Percentiles rank a stretch among this genome's conserved stretches.
Evolutionary conservation across 2,329 filamentous ascomycete genomes (phyloP).

Genomic region (Diaporthe ilicicola): DNA sequence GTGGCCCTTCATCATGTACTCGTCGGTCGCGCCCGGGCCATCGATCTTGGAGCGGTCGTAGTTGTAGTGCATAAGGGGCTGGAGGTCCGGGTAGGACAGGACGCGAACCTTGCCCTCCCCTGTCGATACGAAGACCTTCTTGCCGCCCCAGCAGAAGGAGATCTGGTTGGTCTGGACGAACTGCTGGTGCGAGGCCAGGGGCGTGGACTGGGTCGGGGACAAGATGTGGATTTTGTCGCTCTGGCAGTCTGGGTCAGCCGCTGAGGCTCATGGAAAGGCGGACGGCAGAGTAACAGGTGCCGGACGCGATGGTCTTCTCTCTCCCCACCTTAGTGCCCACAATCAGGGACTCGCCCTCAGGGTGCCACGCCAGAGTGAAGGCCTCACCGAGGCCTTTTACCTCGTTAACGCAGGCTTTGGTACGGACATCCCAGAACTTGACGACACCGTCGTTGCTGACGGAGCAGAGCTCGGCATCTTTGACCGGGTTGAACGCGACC

Average conservation of each 20-base stretch:
- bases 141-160: conserved; percentile 76
- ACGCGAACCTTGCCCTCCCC: conserved; percentile 76
- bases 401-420: conserved; percentile 75
- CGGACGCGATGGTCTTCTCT: neutral
- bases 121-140: conserved; percentile 75
- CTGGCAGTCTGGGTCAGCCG: conserved; percentile 46
- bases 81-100: conserved; percentile 71
- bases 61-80: conserved; percentile 61
- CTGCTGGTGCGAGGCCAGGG: conserved; percentile 68
- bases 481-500: conserved; percentile 79
- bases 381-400: conserved; percentile 72
- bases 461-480: conserved; percentile 80
- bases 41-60: conserved; percentile 49
- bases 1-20: conserved; percentile 75
- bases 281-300: neutral
- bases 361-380: conserved; percentile 77
- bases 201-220: conserved; percentile 65
- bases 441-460: conserved; percentile 78
- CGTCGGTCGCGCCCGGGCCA: conserved; percentile 43
- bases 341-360: conserved; percentile 73
- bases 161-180: conserved; percentile 75
- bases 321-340: conserved; percentile 74
- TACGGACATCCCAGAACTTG: conserved; percentile 83
- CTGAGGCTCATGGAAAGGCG: neutral
- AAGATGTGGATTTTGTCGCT: conserved; percentile 70